phyloP scores from a whole-genome alignment of 768 basidiomycete species.

The Suillus subluteus region DNA sequence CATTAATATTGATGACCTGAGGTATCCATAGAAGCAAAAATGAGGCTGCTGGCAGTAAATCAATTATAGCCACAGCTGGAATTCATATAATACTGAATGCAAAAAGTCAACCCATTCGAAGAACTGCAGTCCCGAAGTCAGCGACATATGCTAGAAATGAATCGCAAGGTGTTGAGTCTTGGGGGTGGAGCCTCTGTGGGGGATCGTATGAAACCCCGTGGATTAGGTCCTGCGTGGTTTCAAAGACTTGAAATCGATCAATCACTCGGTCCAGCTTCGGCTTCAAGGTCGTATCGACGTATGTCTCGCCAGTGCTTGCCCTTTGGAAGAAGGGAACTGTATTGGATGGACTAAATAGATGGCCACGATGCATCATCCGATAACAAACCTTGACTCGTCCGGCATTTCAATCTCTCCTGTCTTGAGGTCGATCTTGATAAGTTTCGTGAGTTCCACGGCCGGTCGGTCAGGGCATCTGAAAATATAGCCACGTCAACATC shows the following conservation, averaged over 20 bases:
- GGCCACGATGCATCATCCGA: conserved; percentile 2
- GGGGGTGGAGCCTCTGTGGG: neutral
- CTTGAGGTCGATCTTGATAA: conserved; percentile 49
- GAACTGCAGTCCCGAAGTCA: neutral
- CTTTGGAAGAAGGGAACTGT: conserved; percentile 32
- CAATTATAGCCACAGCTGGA: neutral
- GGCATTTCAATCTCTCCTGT: conserved; percentile 58
- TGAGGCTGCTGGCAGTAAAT: neutral
- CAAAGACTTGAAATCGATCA: neutral
- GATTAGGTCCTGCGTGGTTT: neutral
- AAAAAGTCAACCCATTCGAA: neutral
- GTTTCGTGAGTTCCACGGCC: conserved; percentile 70
- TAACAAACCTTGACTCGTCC: conserved; percentile 42
- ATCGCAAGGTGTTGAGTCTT: neutral
- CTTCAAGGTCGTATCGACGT: conserved; percentile 22
- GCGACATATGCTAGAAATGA: neutral
- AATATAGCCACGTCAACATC: conserved; percentile 12
- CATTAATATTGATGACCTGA: neutral
- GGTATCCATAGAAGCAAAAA: conserved; percentile 6
- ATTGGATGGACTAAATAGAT: conserved; percentile 12
- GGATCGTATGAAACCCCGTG: neutral
- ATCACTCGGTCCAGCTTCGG: conserved; percentile 15
- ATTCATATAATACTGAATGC: conserved; percentile 2
- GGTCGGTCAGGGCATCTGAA: conserved; percentile 67
- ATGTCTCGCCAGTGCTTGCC: conserved; percentile 41